phyloP scores from a whole-genome alignment of 2,329 filamentous ascomycete genomes.

The Aspergillus uvarum region DNA sequence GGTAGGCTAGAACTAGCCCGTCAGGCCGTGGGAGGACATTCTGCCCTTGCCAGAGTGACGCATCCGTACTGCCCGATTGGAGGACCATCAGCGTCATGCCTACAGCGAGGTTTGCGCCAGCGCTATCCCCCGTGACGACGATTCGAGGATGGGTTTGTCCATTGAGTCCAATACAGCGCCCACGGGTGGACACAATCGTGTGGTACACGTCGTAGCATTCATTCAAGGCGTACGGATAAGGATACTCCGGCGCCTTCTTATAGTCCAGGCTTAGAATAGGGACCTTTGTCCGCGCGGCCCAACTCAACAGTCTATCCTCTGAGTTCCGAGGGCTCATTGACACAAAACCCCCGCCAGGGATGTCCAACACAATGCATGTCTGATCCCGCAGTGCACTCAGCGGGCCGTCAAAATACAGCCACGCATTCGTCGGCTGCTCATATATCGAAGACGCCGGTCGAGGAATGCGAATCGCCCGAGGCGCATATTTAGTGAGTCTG shows the following conservation, averaged over 20 bases:
- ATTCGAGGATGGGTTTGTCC: slow-evolving; percentile 66
- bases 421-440: slow-evolving; percentile 75
- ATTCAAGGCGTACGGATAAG: slow-evolving; percentile 81
- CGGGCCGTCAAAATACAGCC: slow-evolving; percentile 93
- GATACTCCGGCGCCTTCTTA: slow-evolving; percentile 78
- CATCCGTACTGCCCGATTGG: slow-evolving; percentile 64
- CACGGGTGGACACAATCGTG: slow-evolving; percentile 68
- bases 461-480: slow-evolving; percentile 79
- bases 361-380: slow-evolving; percentile 77
- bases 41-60: slow-evolving; percentile 57
- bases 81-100: slow-evolving; percentile 86
- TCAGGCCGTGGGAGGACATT: slow-evolving; percentile 69
- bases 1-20: slow-evolving; percentile 83
- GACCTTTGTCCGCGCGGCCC: slow-evolving; percentile 85
- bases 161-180: slow-evolving; percentile 72
- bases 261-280: slow-evolving; percentile 92
- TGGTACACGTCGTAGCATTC: slow-evolving; percentile 86
- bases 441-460: slow-evolving; percentile 78
- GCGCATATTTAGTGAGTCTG: slow-evolving; percentile 75
- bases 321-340: slow-evolving; percentile 94
- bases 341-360: slow-evolving; percentile 92
- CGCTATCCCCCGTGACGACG: slow-evolving; percentile 75
- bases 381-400: slow-evolving; percentile 74
- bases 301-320: slow-evolving; percentile 89
- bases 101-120: slow-evolving; percentile 77